Conservation (phyloP, 371 early-diverging fungal genomes). For the Gilbertella persicaria region DNA sequence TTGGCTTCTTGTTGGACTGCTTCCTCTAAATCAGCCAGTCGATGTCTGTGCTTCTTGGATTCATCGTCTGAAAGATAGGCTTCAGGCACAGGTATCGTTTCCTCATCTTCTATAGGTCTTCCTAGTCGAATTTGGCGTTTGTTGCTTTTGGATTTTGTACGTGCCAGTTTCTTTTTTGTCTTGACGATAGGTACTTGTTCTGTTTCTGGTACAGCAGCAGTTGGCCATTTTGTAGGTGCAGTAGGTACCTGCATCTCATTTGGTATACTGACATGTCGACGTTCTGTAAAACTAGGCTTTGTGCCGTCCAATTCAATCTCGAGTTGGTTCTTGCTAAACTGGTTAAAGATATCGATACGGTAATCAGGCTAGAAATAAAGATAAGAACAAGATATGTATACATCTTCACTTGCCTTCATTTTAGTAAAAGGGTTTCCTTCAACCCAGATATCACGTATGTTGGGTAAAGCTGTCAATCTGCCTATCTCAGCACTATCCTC, state of each 20-base stretch:
- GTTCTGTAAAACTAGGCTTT: conserved; percentile 55
- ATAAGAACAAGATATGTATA: neutral
- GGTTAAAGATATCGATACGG: conserved; percentile 56
- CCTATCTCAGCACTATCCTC: conserved; percentile 62
- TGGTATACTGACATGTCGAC: conserved; percentile 30
- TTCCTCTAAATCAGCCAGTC: conserved; percentile 48
- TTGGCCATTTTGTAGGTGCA: conserved; percentile 10
- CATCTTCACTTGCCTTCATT: conserved; percentile 41
- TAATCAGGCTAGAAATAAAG: conserved; percentile 47
- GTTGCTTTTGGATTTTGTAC: conserved; percentile 32
- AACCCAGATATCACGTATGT: conserved; percentile 60
- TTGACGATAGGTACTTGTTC: neutral
- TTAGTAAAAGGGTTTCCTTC: conserved; percentile 64
- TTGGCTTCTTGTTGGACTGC: conserved; percentile 29
- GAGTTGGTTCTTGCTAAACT: conserved; percentile 48
- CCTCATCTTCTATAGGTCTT: conserved; percentile 15
- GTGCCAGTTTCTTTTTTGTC: conserved; percentile 12
- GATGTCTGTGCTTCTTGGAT: conserved; percentile 39
- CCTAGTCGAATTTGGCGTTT: conserved; percentile 43
- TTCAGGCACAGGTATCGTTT: conserved; percentile 10
- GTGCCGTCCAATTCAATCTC: conserved; percentile 61
- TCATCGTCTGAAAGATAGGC: conserved; percentile 6
- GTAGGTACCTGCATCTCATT: neutral
- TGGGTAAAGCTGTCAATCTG: conserved; percentile 58
- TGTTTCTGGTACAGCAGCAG: conserved; percentile 1